Percentiles rank a stretch among this genome's conserved stretches.
These are phyloP conservation scores for Cytospora schulzeri DNA, from an alignment of 2,329 filamentous ascomycete genomes.

Conservation along the genomic window DNA sequence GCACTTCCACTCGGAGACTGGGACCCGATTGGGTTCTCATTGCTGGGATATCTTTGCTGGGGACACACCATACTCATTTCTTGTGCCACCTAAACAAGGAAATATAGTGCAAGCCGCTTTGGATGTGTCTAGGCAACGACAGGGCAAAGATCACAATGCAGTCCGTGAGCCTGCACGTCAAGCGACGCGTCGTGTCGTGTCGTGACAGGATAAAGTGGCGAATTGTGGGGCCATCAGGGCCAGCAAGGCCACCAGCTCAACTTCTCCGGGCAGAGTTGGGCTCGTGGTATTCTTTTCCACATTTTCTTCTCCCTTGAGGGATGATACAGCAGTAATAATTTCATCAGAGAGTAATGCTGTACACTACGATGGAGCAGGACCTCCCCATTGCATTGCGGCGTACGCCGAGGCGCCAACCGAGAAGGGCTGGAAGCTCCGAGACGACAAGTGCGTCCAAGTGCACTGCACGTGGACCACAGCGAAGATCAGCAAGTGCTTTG, in stretches of 20 bases:
- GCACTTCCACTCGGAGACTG: neutral
- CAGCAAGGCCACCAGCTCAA: neutral
- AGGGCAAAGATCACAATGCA: neutral
- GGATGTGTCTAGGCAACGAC: neutral
- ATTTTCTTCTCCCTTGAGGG: neutral
- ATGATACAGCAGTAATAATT: neutral
- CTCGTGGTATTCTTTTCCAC: neutral
- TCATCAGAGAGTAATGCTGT: neutral
- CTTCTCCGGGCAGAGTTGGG: neutral
- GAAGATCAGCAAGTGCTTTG: neutral
- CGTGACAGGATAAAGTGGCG: constrained; percentile 2
- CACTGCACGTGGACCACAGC: neutral
- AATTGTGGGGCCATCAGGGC: neutral
- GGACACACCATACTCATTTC: neutral
- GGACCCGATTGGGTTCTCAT: neutral
- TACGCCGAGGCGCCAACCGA: constrained; percentile 10
- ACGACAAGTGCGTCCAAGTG: neutral
- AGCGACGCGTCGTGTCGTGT: neutral
- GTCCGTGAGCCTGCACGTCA: constrained; percentile 1
- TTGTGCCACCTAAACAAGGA: neutral
- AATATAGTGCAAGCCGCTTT: neutral
- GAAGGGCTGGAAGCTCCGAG: neutral
- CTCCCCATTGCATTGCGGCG: constrained; percentile 19
- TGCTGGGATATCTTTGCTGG: neutral
- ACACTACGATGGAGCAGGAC: neutral